Percentiles rank a stretch among this genome's conserved stretches.
Evolutionary conservation across 495 filamentous ascomycete species (phyloP).

Genomic region (Aspergillus olivimuriae): DNA sequence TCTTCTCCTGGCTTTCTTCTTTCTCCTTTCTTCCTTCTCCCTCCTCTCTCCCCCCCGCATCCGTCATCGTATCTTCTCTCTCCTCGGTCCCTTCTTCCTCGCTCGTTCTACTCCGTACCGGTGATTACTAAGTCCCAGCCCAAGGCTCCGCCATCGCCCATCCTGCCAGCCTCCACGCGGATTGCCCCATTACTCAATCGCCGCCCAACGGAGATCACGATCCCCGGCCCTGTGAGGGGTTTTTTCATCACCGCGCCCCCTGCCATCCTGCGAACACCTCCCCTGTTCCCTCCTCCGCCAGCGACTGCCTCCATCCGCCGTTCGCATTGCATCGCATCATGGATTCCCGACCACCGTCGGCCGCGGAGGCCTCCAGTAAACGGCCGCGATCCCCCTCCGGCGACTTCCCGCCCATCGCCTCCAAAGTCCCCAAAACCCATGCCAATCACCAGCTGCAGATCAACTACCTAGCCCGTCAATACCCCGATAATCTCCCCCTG

Average conservation of each 20-base stretch:
- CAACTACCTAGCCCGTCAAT: constrained; percentile 72
- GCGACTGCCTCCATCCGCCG: no score
- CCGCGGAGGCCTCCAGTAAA: constrained; percentile 43
- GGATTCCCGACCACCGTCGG: constrained; percentile 30
- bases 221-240: not conserved
- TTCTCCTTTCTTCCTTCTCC: not conserved
- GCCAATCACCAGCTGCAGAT: constrained; percentile 64
- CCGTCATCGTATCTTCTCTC: constrained; percentile 10
- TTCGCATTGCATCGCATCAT: constrained; percentile 25
- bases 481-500: constrained; percentile 54
- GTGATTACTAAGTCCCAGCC: constrained; percentile 3
- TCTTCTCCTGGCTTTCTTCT: not conserved
- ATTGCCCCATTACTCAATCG: constrained; percentile 14
- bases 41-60: not conserved
- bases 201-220: not conserved
- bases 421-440: constrained; percentile 49
- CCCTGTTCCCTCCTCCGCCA: constrained; percentile 7
- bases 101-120: constrained; percentile 9
- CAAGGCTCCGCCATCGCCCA: constrained; percentile 23
- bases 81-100: constrained; percentile 6
- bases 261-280: constrained; percentile 7
- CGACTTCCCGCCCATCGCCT: constrained; percentile 37
- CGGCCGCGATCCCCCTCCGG: constrained; percentile 54
- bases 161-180: constrained; percentile 13
- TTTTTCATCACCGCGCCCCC: constrained; percentile 1